Evolutionary conservation across 805 yeast species (phyloP).

Genomic region (Zygotorulaspora chibaensis): DNA sequence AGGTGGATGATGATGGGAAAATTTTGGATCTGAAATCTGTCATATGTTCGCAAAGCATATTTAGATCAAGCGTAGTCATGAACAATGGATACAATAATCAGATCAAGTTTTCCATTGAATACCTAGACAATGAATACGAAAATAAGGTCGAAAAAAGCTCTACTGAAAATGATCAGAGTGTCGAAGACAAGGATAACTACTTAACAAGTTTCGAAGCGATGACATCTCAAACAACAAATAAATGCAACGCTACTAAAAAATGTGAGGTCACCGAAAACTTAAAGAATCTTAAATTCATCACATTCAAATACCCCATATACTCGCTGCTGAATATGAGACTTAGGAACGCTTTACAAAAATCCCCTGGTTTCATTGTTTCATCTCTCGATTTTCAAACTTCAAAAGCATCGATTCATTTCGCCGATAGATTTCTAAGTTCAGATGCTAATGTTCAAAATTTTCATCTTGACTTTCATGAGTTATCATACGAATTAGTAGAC

Average conservation of each 20-base stretch:
- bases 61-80: conserved; percentile 32
- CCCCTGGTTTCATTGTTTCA: conserved; percentile 24
- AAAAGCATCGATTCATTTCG: conserved; percentile 22
- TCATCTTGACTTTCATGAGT: conserved; percentile 14
- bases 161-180: background rate
- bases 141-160: background rate
- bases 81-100: conserved; percentile 32
- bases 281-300: background rate
- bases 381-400: conserved; percentile 35
- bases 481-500: conserved; percentile 23
- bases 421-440: conserved; percentile 9
- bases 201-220: conserved; percentile 30
- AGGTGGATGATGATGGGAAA: background rate
- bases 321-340: conserved; percentile 33
- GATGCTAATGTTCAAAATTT: background rate
- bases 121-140: conserved; percentile 1
- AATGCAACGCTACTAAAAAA: background rate
- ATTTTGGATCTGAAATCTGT: conserved; percentile 19
- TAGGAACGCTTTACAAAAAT: conserved; percentile 24
- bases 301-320: conserved; percentile 28
- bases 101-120: conserved; percentile 19
- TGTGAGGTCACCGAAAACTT: background rate
- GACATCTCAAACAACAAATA: conserved; percentile 4
- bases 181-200: conserved; percentile 14
- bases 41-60: conserved; percentile 20